Percentiles rank a stretch among this genome's conserved stretches.
These are phyloP conservation scores for Fusarium protoensiforme DNA, from an alignment of 2,329 filamentous ascomycete genomes.

Conservation along the genomic window DNA sequence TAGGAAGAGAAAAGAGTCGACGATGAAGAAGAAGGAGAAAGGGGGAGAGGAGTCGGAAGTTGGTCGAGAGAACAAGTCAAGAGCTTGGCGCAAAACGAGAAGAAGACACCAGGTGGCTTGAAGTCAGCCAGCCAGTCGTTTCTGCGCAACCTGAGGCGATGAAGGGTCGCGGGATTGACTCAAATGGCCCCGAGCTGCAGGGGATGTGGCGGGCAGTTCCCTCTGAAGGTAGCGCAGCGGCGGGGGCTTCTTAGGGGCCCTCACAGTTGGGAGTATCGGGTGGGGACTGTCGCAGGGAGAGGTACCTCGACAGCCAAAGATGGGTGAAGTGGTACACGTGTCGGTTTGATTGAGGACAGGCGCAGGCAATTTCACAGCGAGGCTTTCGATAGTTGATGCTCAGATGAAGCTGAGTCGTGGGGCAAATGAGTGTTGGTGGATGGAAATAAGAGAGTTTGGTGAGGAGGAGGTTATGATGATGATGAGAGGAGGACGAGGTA, in stretches of 20 bases:
- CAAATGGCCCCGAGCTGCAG: slow-evolving; percentile 40
- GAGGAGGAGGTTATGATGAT: slow-evolving; percentile 7
- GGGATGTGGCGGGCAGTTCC: slow-evolving; percentile 39
- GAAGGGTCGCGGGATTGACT: slow-evolving; percentile 41
- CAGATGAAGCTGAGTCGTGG: not conserved
- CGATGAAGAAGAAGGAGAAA: slow-evolving; percentile 33
- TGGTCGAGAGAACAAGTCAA: slow-evolving; percentile 30
- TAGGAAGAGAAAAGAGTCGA: slow-evolving; percentile 7
- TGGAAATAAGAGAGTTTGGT: not conserved
- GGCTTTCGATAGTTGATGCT: slow-evolving; percentile 21
- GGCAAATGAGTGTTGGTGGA: not conserved
- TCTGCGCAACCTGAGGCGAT: slow-evolving; percentile 44
- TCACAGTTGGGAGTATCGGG: slow-evolving; percentile 13
- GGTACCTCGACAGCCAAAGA: slow-evolving; percentile 20
- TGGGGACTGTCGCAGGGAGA: slow-evolving; percentile 11
- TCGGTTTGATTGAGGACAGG: slow-evolving; percentile 15
- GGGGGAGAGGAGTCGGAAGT: slow-evolving; percentile 22
- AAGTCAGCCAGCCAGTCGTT: slow-evolving; percentile 41
- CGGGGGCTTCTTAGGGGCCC: slow-evolving; percentile 23
- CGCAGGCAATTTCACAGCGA: slow-evolving; percentile 14
- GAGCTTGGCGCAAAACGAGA: slow-evolving; percentile 40
- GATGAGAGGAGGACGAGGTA: slow-evolving; percentile 8
- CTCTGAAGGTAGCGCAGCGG: slow-evolving; percentile 18
- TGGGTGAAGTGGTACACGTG: slow-evolving; percentile 20
- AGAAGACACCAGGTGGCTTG: slow-evolving; percentile 50